Evolutionary conservation across 495 filamentous ascomycete genomes (phyloP).

Genomic region (Aspergillus cavernicola): DNA sequence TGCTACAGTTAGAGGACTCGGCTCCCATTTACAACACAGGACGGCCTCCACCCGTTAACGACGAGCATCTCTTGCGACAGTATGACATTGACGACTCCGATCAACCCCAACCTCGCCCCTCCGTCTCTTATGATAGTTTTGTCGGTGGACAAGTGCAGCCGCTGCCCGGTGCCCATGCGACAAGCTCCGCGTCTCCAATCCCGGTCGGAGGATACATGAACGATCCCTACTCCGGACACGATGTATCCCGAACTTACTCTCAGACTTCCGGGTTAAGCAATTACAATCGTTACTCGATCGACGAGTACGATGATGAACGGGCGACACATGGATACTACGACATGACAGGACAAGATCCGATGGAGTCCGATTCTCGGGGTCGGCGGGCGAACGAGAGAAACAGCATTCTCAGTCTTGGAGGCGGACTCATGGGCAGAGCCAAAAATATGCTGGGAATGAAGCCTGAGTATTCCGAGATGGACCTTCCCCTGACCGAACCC

Average conservation of each 20-base stretch:
- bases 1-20: conserved; percentile 69
- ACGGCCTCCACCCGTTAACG: conserved; percentile 66
- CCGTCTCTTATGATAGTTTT: conserved; percentile 92
- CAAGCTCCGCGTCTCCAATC: conserved; percentile 24
- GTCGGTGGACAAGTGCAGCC: conserved; percentile 61
- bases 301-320: conserved; percentile 74
- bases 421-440: conserved; percentile 77
- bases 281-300: conserved; percentile 85
- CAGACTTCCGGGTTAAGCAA: conserved; percentile 81
- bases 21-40: conserved; percentile 69
- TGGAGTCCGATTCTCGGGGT: conserved; percentile 46
- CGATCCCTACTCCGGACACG: conserved; percentile 47
- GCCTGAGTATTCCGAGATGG: conserved; percentile 95
- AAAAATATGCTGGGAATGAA: conserved; percentile 92
- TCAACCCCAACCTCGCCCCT: conserved; percentile 64
- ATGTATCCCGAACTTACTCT: conserved; percentile 59
- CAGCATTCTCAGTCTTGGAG: conserved; percentile 80
- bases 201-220: conserved; percentile 30
- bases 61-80: conserved; percentile 69
- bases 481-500: conserved; percentile 85
- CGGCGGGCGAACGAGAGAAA: conserved; percentile 71
- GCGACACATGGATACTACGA: conserved; percentile 63
- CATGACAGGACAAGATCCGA: conserved; percentile 54
- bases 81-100: conserved; percentile 67
- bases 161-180: conserved; percentile 37